Base-by-base conservation (phyloP, 176 grass and related monocot genomes). In the Rhynchospora pubera region DNA sequence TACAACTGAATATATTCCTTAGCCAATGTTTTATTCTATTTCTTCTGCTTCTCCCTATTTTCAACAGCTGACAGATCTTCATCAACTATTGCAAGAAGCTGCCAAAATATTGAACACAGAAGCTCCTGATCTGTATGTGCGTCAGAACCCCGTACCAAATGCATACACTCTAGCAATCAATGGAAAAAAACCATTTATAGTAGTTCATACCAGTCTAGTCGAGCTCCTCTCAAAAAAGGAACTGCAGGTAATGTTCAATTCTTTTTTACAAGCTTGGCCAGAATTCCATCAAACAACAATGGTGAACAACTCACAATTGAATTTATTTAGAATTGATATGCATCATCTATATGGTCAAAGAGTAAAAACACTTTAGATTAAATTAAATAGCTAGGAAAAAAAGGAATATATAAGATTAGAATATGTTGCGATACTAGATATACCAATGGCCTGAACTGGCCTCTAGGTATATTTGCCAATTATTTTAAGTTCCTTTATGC, bases 141-240 rank as follows among this genome's bases (percentile, higher is more conserved):
- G 91, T 55, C 94, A 97, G 23, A 97, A 97, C 79, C 89, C 94
- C 62, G 89, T 89, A 79, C 94, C 91, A 68, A 97, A 97, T 57
- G 94, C 94, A 51, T 97, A 97, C 84, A 97, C 94, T 64, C 78
- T 97, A 60, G 92, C 94, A 50, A 94, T 97, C 72, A 94, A 86
- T 1, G 94, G 94, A 14, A 92, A 89, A 86, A 97, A 92, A 5
- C 95, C 95, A 74, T 94, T 97, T 70, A 91, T 97, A 2, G 95
- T 97, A 15, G 88, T 97, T 14, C 95, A 97, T 32, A 93, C 95
- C 76, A 97, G 95, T 79, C 92, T 97, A 24, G 87, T 94, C 22
- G 95, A 97, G 82, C 88, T 97, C 65, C 95, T 97, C 70, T 91
- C 88, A 1, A 86, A 83, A 88, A 94, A 89, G 79, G 95, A 97